phyloP scores from a whole-genome alignment of 2,329 filamentous ascomycete genomes.

The Microsporum ferrugineum region DNA sequence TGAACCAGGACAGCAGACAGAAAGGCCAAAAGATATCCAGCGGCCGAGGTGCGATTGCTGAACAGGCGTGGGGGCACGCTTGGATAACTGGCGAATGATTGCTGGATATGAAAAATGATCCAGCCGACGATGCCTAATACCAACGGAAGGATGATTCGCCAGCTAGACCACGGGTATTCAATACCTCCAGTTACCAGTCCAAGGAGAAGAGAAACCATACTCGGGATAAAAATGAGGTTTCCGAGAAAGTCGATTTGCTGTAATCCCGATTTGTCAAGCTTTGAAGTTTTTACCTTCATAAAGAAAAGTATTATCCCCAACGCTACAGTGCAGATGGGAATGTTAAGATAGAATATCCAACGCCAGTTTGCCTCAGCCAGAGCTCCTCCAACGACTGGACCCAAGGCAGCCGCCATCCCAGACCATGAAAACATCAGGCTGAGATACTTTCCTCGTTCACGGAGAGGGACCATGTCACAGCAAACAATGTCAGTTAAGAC shows the following conservation, averaged over 20 bases:
- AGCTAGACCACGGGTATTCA: not conserved
- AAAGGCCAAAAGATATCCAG: not conserved
- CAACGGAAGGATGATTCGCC: not conserved
- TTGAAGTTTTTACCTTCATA: constrained; percentile 28
- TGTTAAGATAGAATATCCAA: constrained; percentile 22
- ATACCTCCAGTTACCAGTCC: not conserved
- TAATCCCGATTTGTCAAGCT: constrained; percentile 25
- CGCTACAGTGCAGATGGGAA: constrained; percentile 16
- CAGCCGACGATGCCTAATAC: not conserved
- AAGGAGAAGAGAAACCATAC: not conserved
- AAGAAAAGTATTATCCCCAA: constrained; percentile 27
- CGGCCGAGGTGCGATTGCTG: not conserved
- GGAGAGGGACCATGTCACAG: constrained; percentile 40
- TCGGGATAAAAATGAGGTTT: not conserved
- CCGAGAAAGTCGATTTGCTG: not conserved
- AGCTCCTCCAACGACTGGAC: constrained; percentile 19
- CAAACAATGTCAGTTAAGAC: constrained; percentile 41
- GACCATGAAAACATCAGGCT: constrained; percentile 27
- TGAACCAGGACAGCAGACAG: not conserved
- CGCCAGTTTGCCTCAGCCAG: constrained; percentile 20
- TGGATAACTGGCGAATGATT: not conserved
- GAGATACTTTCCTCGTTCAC: constrained; percentile 24
- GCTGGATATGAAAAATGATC: not conserved
- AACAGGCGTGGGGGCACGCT: constrained; percentile 17
- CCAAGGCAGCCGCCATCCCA: constrained; percentile 30